These are phyloP conservation scores for Sonneratia caseolaris DNA, from an alignment of 345 rosid genomes.

Conservation along the genomic window DNA sequence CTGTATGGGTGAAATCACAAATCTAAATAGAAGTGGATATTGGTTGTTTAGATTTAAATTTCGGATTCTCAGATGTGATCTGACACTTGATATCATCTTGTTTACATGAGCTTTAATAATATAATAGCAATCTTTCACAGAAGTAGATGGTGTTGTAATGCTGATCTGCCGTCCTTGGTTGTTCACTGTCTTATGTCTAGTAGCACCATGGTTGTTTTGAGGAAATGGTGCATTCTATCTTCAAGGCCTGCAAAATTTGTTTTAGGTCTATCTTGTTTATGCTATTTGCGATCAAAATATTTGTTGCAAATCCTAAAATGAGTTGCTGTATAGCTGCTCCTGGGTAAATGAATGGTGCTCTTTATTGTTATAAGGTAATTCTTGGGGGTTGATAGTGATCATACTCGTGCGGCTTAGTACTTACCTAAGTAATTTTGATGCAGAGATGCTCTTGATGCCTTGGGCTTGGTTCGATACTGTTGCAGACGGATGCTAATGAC, in stretches of 20 bases:
- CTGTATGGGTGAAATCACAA: neutral
- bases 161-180: neutral
- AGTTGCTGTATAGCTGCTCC: neutral
- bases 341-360: neutral
- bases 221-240: neutral
- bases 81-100: neutral
- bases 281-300: neutral
- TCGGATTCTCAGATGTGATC: neutral
- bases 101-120: neutral
- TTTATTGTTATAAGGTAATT: neutral
- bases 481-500: conserved; percentile 99
- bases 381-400: neutral
- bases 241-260: neutral
- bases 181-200: neutral
- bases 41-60: neutral
- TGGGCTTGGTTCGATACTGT: conserved; percentile 83
- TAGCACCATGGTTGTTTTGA: neutral
- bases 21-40: neutral
- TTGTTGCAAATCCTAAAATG: neutral
- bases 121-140: too few species aligned
- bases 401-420: neutral
- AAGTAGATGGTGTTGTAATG: neutral
- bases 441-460: conserved; percentile 89
- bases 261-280: neutral
- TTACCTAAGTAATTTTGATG: neutral